Base-by-base conservation (phyloP, 441 rosid species). In the Corymbia citriodora region DNA sequence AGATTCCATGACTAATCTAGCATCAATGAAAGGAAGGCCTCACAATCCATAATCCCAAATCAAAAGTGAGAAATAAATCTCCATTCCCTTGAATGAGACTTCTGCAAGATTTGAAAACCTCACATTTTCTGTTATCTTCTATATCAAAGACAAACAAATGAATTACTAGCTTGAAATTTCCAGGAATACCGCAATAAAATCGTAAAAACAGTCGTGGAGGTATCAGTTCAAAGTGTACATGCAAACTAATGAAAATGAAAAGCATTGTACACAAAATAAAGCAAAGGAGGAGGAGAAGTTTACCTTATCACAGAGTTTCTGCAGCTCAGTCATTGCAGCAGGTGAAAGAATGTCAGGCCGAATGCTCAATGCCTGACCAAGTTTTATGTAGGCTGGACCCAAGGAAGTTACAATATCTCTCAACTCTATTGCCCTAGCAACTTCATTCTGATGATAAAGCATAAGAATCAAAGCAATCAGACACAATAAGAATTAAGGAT, bases 271-370 rank as follows among this genome's bases (percentile, higher is more conserved):
- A 88, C 54, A 49, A 87, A 88, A 88, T 31, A 54, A 79, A 91
- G 17, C 33, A 59, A 89, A 17, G 87, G 54, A 54, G 82, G 49
- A 85, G 83, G 72, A 92, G 27, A 88, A 83, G 16, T 57, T 83
- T 92, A 98, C 99, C 99, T 97, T 98, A 93, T 98, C 99, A 93
- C 99, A 98, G 79, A 98, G 97, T 96, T 97, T 98, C 92, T 98
- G 99, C 93, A 98, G 96, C 95, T 98, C 99, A 54, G 83, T 91
- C 99, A 98, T 97, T 33, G 99, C 99, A 87, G 81, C 95, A 33
- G 99, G 99, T 29, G 99, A 98, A 93, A 98, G 92, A 89, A 98
- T 96, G 93, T 98, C 99, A 15, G 99, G 99, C 61, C 99, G 98
- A 92, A 98, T 98, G 92, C 99, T 98, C 93, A 98, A 94, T 92